Conservation (phyloP, 345 rosid genomes). For the Ceriops zippeliana region DNA sequence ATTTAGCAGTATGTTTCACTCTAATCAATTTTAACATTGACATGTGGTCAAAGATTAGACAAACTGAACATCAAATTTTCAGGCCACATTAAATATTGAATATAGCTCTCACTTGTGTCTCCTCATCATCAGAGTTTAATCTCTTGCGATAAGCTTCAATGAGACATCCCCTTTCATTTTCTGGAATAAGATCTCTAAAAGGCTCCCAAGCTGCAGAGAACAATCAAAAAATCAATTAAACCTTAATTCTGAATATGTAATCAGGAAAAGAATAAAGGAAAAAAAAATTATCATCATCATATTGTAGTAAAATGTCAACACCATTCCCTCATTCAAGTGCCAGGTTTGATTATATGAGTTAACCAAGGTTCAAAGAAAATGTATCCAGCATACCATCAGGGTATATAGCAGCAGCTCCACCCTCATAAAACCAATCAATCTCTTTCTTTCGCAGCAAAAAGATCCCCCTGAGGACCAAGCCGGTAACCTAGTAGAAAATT, state of each 20-base stretch:
- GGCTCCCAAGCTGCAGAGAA: slow-evolving; percentile 79
- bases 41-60: not conserved
- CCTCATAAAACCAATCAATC: slow-evolving; percentile 96
- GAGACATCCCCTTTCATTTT: slow-evolving; percentile 64
- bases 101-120: slow-evolving; percentile 62
- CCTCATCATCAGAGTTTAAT: slow-evolving; percentile 68
- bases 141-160: slow-evolving; percentile 73
- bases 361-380: not conserved
- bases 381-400: slow-evolving; percentile 72
- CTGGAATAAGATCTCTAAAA: slow-evolving; percentile 90
- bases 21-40: not conserved
- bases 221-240: slow-evolving; percentile 7
- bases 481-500: slow-evolving; percentile 58
- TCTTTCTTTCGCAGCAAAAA: slow-evolving; percentile 89
- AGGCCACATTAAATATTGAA: not conserved
- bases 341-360: not conserved
- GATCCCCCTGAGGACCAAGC: slow-evolving; percentile 86
- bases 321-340: not conserved
- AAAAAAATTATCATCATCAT: not conserved
- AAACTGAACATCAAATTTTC: not conserved
- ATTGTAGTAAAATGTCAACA: no score
- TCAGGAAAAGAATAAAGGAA: not conserved
- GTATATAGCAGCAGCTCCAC: slow-evolving; percentile 91
- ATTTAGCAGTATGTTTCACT: not conserved
- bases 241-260: slow-evolving; percentile 3